These are phyloP conservation scores for Trichopus zeylanicus DNA, from an alignment of 116 monocot genomes.

Conservation along the genomic window DNA sequence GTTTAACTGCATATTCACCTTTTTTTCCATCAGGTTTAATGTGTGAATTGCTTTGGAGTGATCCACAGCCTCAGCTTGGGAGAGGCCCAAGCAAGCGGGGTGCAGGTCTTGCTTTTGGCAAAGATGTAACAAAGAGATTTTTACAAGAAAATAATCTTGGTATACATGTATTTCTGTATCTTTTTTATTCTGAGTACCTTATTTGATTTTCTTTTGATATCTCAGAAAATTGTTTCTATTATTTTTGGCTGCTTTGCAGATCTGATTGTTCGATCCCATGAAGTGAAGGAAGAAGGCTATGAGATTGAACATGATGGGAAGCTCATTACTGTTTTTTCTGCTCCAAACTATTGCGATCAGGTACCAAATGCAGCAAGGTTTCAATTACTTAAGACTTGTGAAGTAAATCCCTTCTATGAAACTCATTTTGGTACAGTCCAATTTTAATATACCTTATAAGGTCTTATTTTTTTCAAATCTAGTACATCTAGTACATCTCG, in stretches of 20 bases:
- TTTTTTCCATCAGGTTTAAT: constrained; percentile 57
- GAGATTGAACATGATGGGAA: constrained; percentile 97
- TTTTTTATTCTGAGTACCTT: neutral
- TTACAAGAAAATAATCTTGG: constrained; percentile 91
- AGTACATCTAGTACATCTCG: no score
- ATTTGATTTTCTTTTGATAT: no score
- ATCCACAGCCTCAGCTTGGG: constrained; percentile 92
- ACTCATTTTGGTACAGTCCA: neutral
- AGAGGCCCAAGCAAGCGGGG: constrained; percentile 98
- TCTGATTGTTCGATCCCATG: constrained; percentile 92
- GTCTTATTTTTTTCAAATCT: no score
- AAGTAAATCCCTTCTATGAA: neutral
- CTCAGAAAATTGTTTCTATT: no score
- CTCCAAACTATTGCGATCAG: constrained; percentile 99
- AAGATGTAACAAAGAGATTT: constrained; percentile 90
- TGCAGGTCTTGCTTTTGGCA: constrained; percentile 98
- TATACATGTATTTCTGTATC: constrained; percentile 8
- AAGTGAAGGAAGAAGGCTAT: constrained; percentile 99
- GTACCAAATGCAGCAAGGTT: constrained; percentile 17
- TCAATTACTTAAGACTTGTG: neutral
- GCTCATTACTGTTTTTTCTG: constrained; percentile 98
- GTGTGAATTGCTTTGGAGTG: constrained; percentile 99
- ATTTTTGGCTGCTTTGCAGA: constrained; percentile 32
- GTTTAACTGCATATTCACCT: neutral
- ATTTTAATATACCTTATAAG: no score